phyloP scores from a whole-genome alignment of 2,329 filamentous ascomycete species.

The Cercospora berteroae region DNA sequence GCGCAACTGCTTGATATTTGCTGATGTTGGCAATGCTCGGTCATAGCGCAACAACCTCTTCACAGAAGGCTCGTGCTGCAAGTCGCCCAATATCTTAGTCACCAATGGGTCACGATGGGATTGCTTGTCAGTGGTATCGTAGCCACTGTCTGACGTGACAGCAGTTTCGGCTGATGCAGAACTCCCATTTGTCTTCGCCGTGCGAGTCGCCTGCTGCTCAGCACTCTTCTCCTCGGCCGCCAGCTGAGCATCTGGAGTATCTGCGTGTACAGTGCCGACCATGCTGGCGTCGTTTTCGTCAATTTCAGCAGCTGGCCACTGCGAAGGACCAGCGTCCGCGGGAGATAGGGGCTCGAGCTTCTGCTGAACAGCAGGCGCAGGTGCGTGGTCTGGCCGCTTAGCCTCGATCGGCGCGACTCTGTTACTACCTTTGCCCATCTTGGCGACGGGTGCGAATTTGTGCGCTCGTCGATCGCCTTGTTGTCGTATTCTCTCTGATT shows the following conservation, averaged over 20 bases:
- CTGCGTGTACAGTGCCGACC: neutral
- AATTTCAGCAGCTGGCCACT: neutral
- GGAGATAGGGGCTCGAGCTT: constrained; percentile 1
- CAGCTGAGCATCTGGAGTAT: neutral
- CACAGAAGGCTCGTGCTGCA: constrained; percentile 17
- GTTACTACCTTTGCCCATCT: neutral
- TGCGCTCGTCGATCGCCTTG: constrained; percentile 2
- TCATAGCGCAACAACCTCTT: constrained; percentile 12
- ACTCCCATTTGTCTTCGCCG: neutral
- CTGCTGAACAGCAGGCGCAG: neutral
- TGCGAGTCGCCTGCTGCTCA: neutral
- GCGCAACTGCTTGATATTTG: constrained; percentile 10
- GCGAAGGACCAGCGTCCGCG: neutral
- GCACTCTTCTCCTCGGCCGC: neutral
- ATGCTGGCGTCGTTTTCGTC: neutral
- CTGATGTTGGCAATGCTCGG: constrained; percentile 6
- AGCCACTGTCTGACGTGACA: constrained; percentile 2
- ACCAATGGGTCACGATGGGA: constrained; percentile 15
- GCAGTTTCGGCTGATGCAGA: neutral
- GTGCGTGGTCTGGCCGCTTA: neutral
- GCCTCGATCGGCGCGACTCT: neutral
- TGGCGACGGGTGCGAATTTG: neutral
- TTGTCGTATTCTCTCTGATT: neutral
- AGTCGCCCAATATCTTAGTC: constrained; percentile 17
- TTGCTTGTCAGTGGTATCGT: constrained; percentile 7